phyloP scores from a whole-genome alignment of 768 basidiomycete genomes.

The Agaricus bisporus region DNA sequence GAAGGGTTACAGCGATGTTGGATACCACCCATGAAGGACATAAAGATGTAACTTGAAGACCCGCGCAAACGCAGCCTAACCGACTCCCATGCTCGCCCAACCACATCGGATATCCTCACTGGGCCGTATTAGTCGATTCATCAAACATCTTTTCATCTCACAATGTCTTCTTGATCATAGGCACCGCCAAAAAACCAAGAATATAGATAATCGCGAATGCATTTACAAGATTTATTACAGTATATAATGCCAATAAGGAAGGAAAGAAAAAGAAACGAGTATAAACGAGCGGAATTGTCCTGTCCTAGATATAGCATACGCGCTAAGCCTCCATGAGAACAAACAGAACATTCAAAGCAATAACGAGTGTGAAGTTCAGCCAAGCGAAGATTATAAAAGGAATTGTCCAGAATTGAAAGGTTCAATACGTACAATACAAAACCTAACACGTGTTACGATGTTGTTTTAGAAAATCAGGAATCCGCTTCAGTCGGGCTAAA shows the following conservation, averaged over 20 bases:
- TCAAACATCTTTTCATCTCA: too few relatives aligned
- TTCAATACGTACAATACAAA: not conserved
- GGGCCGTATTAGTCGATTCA: too few relatives aligned
- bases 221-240: not conserved
- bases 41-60: too few relatives aligned
- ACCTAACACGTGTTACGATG: slow-evolving; percentile 3
- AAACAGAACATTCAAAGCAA: not conserved
- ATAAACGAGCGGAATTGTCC: slow-evolving; percentile 2
- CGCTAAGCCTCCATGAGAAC: not conserved
- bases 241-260: not conserved
- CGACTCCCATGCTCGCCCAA: too few relatives aligned
- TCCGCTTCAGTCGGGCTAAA: slow-evolving; percentile 7
- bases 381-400: not conserved
- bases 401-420: not conserved
- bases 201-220: not conserved
- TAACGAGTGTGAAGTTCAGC: not conserved
- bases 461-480: slow-evolving; percentile 4
- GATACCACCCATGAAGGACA: too few relatives aligned
- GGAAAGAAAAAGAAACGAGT: not conserved
- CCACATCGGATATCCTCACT: too few relatives aligned
- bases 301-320: not conserved
- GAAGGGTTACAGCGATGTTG: too few relatives aligned
- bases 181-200: too few relatives aligned
- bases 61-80: too few relatives aligned
- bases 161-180: too few relatives aligned